Evolutionary conservation across 2,329 filamentous ascomycete genomes (phyloP), one percentile per base, ranked within the genome.

Genomic region (Penicillium paneum): DNA sequence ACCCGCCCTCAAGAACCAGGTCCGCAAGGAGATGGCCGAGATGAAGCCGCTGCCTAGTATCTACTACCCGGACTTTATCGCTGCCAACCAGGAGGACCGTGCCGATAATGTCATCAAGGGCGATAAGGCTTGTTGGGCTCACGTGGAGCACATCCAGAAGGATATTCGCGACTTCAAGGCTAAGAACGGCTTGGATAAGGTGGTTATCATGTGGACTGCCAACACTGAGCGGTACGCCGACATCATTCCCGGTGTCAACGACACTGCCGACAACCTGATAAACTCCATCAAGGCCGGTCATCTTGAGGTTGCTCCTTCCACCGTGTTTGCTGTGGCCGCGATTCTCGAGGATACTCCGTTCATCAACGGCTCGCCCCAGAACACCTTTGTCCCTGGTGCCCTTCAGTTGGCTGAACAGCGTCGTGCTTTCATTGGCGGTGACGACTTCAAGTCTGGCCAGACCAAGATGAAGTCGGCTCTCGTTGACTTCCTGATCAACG

Each of bases 391-490:
- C 19, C 93, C 93, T 8, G 94, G 94, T 69, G 90, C 88, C 57
- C 87, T 97, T 64, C 82, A 93, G 70, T 85, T 99, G 55, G 94
- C 94, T 21, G 90, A 95, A 80, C 82, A 88, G 76, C 86, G 95
- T 76, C 82, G 84, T 54, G 86, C 92, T 59, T 99, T 96, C 80
- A 91, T 99, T 68, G 94, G 94, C 55, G 94, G 94, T 62, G 94
- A 99, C 69, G 94, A 99, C 79, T 99, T 99, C 87, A 99, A 99
- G 81, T 97, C 94, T 59, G 94, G 94, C 60, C 94, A 99, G 82
- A 99, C 94, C 74, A 99, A 99, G 86, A 99, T 99, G 94, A 99
- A 99, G 81, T 97, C 94, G 57, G 94, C 94, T 19, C 85, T 99
- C 29, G 94, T 97, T 42, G 94, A 99, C 78, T 99, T 99, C 80